Evolutionary conservation across 306 rosid species (phyloP), one percentile per base, ranked within the genome.

Genomic region (Parietaria judaica): DNA sequence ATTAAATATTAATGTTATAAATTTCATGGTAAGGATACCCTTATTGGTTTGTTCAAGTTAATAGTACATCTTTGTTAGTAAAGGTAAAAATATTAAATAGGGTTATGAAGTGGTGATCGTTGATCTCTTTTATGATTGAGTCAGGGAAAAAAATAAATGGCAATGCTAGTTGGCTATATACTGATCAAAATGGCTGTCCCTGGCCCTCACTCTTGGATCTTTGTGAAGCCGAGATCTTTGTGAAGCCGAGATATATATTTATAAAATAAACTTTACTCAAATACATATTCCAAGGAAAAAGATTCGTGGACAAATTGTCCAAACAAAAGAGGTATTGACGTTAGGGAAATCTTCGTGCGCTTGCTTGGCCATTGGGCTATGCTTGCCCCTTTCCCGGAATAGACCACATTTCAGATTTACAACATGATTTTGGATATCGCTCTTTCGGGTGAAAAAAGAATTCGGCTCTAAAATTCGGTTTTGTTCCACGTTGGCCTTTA

Each of bases 211-310:
- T 10, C 16, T 51, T 44, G 57, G 60, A 66, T 44, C 48, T 7
- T 66, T 60, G 75, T 67, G 34, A 70, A 59, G 61, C 36, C 45
- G 10, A 60, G 11, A 60, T 43, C 48, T 7, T 66, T 60, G 75
- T 67, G 34, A 70, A 59, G 61, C 36, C 45, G 10, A 60, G 11
- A 60, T 43, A 41, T 41, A 41, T 5, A 1, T 0, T 5, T 41
- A 41, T 5, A 3, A 41, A 41, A 5, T 5, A 5, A 5, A 49
- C 14, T 12, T 37, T 53, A 48, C 31, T 41, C 9, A 41, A 8
- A 41, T 41, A 79, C 77, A 76, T 60, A 60, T 81, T 86, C 89
- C 76, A 54, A 73, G 70, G 58, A 72, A 80, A 79, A 79, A 38
- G 15, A 59, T 76, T 65, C 68, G 75, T 57, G 83, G 76, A 86